These are phyloP conservation scores for Lunularia cruciata DNA, from an alignment of 225 moss, liverwort and hornwort species.

Conservation along the genomic window DNA sequence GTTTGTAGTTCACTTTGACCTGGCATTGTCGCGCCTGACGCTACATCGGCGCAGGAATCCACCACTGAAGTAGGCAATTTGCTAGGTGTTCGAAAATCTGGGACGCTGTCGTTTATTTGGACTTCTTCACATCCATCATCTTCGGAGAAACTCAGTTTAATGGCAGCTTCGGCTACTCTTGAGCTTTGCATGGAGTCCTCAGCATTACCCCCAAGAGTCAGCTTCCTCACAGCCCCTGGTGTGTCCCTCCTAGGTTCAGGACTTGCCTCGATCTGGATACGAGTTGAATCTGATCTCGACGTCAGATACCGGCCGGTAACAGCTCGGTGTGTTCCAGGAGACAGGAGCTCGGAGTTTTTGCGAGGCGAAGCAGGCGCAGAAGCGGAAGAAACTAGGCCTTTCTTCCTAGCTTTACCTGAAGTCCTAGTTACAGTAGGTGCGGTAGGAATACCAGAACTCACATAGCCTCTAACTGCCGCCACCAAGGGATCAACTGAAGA, in stretches of 20 bases:
- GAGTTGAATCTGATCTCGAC: slow-evolving; percentile 15
- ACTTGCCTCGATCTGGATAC: slow-evolving; percentile 8
- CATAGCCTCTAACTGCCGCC: slow-evolving; percentile 9
- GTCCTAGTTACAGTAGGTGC: slow-evolving; percentile 35
- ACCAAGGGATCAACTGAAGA: not conserved
- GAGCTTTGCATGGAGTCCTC: not conserved
- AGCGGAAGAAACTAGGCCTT: slow-evolving; percentile 14
- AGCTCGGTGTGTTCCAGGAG: slow-evolving; percentile 24
- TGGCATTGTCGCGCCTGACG: too few relatives aligned
- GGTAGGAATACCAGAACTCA: slow-evolving; percentile 35
- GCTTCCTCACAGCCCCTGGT: slow-evolving; percentile 12
- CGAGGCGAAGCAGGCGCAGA: slow-evolving; percentile 36
- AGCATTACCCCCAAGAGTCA: slow-evolving; percentile 2
- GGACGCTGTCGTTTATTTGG: not conserved
- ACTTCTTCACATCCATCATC: not conserved
- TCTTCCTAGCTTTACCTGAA: slow-evolving; percentile 13
- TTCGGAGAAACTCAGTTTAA: not conserved
- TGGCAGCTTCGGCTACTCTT: not conserved
- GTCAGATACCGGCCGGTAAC: slow-evolving; percentile 19
- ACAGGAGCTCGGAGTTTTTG: slow-evolving; percentile 8
- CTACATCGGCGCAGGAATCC: too few relatives aligned
- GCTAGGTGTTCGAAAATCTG: too few relatives aligned
- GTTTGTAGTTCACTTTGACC: too few relatives aligned
- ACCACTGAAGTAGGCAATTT: too few relatives aligned
- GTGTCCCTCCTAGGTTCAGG: not conserved